Evolutionary conservation across 805 yeast species (phyloP), one percentile per base, ranked within the genome.

Genomic region (Metschnikowia cerradonensis): DNA sequence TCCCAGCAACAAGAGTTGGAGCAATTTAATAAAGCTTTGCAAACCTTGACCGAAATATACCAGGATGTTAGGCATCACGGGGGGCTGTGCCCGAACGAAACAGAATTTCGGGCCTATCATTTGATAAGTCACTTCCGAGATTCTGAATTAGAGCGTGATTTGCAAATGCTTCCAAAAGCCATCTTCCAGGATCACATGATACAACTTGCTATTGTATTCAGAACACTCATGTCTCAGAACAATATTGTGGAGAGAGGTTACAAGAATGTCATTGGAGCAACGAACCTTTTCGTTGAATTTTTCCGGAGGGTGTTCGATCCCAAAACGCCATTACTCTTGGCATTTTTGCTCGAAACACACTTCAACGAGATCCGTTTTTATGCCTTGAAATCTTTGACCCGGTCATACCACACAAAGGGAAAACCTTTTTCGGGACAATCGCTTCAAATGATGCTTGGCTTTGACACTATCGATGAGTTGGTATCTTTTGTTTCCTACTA

Each of bases 1-100:
- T 90, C 96, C 7, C 88, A 88, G 58, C 99, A 94, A 65, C 99
- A 94, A 67, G 99, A 94, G 69, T 65, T 92, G 15, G 99, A 94
- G 66, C 99, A 94, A 64, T 79, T 94, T 64, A 90, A 88, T 63
- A 94, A 94, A 61, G 88, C 97, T 0, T 67, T 94, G 43, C 96
- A 92, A 61, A 88, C 98, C 0, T 71, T 94, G 34, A 79, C 88
- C 2, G 97, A 94, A 63, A 88, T 90, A 64, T 94, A 94, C 62
- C 81, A 82, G 49, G 96, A 88, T 60, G 84, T 84, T 10, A 73
- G 95, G 41, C 80, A 83, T 26, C 76, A 78, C 52, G 92, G 90
- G 1, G 83, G 88, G 0, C 53, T 52, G 5, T 81, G 88, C 40
- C 88, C 90, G 0, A 88, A 90, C 59, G 98, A 94, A 67, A 88